These are phyloP conservation scores for Aureobasidium sp. DNA, from an alignment of 2,329 filamentous ascomycete species.

Conservation along the genomic window DNA sequence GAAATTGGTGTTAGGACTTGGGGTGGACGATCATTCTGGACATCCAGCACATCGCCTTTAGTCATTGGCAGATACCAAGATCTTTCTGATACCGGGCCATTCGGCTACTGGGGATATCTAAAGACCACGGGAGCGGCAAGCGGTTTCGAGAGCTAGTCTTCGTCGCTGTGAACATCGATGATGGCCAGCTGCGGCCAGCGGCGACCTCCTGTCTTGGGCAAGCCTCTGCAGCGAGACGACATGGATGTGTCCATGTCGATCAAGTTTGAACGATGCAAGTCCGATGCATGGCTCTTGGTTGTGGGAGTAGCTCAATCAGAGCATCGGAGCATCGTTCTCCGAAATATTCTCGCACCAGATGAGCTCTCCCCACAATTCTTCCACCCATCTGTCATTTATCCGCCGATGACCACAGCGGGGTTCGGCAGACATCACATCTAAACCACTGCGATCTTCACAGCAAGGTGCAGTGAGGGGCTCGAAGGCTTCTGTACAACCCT, in stretches of 20 bases:
- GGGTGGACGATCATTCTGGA: no score
- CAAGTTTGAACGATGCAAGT: background rate
- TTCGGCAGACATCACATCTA: background rate
- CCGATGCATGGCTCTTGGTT: background rate
- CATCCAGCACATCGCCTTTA: no score
- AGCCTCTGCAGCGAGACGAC: no score
- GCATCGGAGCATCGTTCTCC: background rate
- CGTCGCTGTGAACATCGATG: background rate
- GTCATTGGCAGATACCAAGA: background rate
- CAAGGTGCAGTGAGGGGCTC: conserved; percentile 1
- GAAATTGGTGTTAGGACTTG: background rate
- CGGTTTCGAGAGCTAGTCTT: background rate
- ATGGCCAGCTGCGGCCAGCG: no score
- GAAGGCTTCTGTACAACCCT: background rate
- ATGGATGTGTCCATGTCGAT: background rate
- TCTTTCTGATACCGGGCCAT: background rate
- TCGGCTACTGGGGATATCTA: no score
- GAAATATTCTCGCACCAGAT: background rate
- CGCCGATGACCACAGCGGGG: background rate
- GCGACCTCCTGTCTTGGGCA: background rate
- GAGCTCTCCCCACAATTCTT: background rate
- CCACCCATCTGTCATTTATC: background rate
- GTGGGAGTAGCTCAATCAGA: no score
- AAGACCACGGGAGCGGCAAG: background rate
- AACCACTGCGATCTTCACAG: background rate